Base-by-base conservation (phyloP, 2,329 filamentous ascomycete species). In the Pseudogymnoascus sp. region DNA sequence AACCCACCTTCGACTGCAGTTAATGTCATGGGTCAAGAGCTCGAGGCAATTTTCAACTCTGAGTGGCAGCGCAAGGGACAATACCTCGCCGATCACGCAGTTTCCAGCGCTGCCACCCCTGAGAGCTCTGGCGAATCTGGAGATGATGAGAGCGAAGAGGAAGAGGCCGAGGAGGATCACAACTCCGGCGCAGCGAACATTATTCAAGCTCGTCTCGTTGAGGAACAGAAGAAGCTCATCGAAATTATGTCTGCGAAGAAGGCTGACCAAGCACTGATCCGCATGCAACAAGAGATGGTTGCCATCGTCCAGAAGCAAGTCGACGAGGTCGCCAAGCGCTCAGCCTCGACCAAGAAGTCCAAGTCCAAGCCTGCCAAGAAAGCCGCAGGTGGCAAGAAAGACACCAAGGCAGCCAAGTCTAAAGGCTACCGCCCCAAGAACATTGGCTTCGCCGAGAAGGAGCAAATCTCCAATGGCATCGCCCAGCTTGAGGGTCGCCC, bases 381-480 rank as follows among this genome's bases (percentile, higher is more conserved):
- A 68, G 62, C 71, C 1, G 65, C 65, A 29, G 68, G 68, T 14
- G 59, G 62, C 7, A 69, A 66, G 23, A 66, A 37, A 69, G 73
- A 47, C 70, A 72, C 23, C 69, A 72, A 37, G 69, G 72, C 16
- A 71, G 73, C 16, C 64, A 81, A 80, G 70, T 73, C 36, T 71
- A 73, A 37, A 42, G 64, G 26, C 75, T 73, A 70, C 62, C 65
- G 64, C 11, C 63, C 45, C 70, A 78, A 81, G n/a, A 82, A 83
- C 62, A 84, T 90, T 71, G 85, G 91, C 51, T 87, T 85, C 6
- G 84, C 88, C 3, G 92, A 99, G 77, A 97, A 97, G 79, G 91
- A 95, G 64, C 85, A 93, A 68, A 96, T 99, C 64, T 93, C 91
- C 1, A 87, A 88, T 64, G 89, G 90, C 12, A 95, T 96, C 67